A percentile compares a stretch with the other conserved stretches of the same genome.
Evolutionary conservation across 257 asterid species (phyloP).

Genomic region (Fraxinus pennsylvanica): DNA sequence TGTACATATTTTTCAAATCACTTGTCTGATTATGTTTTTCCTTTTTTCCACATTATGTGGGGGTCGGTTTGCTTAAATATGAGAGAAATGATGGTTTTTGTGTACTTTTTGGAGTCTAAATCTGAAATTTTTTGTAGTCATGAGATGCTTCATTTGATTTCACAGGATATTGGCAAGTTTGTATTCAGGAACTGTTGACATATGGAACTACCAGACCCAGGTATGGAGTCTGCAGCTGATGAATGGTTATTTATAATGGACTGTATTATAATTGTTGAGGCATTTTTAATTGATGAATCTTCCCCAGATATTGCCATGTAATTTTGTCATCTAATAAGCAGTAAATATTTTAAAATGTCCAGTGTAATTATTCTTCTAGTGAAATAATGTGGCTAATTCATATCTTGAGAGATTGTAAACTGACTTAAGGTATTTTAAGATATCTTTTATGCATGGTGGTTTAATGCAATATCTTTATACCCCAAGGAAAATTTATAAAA

Average conservation of each 20-base stretch:
- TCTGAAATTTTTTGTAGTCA: conserved; percentile 15
- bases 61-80: conserved; percentile 2
- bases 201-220: conserved; percentile 96
- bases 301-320: conserved; percentile 11
- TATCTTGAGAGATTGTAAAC: neutral
- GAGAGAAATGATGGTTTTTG: conserved; percentile 6
- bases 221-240: conserved; percentile 36
- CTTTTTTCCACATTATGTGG: conserved; percentile 8
- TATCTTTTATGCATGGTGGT: neutral
- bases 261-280: conserved; percentile 14
- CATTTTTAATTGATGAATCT: conserved; percentile 6
- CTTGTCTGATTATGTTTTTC: conserved; percentile 11
- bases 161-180: conserved; percentile 87
- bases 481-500: neutral
- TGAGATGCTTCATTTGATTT: conserved; percentile 23
- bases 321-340: neutral
- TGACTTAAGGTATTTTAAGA: conserved; percentile 6
- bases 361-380: neutral
- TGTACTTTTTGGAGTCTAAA: neutral
- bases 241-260: conserved; percentile 1
- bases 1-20: neutral
- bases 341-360: conserved; percentile 9
- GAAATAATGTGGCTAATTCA: conserved; percentile 16
- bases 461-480: neutral
- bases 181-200: conserved; percentile 87